Evolutionary conservation across 805 yeast genomes (phyloP).

Genomic region (Candida ovalis): DNA sequence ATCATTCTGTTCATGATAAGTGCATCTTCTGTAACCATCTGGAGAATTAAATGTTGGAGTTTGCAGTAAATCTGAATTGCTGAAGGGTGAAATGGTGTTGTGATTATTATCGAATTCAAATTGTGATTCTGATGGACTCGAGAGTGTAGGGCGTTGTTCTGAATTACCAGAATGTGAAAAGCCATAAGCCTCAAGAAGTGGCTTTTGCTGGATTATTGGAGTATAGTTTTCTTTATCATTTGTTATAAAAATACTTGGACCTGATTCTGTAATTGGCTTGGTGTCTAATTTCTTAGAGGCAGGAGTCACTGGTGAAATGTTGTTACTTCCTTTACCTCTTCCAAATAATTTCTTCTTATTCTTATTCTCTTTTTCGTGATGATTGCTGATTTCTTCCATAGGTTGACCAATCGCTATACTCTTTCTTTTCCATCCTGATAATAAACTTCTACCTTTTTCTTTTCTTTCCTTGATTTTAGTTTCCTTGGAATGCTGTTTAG

Average conservation of each 20-base stretch:
- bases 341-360: constrained; percentile 12
- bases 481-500: constrained; percentile 1
- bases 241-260: neutral
- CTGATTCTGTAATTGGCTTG: neutral
- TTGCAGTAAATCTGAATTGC: neutral
- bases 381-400: constrained; percentile 6
- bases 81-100: constrained; percentile 5
- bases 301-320: neutral
- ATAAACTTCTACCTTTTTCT: constrained; percentile 27
- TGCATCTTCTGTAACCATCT: constrained; percentile 10
- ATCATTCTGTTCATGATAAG: constrained; percentile 7
- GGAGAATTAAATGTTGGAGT: constrained; percentile 15
- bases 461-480: constrained; percentile 17
- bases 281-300: neutral
- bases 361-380: neutral
- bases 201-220: constrained; percentile 1
- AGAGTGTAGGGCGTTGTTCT: constrained; percentile 8
- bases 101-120: constrained; percentile 2
- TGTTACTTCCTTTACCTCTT: constrained; percentile 10
- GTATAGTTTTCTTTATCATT: neutral
- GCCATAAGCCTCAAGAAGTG: constrained; percentile 23
- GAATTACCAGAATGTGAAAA: constrained; percentile 9
- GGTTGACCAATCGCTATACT: constrained; percentile 19
- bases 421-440: constrained; percentile 30
- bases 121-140: constrained; percentile 10